Percentiles rank a stretch among this genome's conserved stretches.
These are phyloP conservation scores for Magnolia officinalis DNA, from an alignment of 164 flowering plant species.

Conservation along the genomic window DNA sequence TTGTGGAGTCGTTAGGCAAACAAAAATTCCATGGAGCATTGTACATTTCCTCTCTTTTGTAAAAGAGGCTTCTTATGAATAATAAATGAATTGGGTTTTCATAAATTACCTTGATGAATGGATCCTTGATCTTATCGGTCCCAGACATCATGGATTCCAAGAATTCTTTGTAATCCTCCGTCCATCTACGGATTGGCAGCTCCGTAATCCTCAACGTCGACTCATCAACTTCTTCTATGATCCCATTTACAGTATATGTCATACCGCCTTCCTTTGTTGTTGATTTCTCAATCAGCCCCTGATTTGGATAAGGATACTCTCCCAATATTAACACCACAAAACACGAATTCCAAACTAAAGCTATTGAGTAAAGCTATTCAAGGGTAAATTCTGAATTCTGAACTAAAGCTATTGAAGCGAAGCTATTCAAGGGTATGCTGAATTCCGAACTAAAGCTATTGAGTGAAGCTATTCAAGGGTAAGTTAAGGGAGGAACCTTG, in stretches of 20 bases:
- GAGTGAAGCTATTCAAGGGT: no score
- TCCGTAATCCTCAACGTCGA: conserved; percentile 68
- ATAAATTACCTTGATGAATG: conserved; percentile 61
- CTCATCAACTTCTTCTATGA: conserved; percentile 64
- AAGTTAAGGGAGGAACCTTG: conserved; percentile 11
- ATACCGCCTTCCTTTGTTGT: conserved; percentile 51
- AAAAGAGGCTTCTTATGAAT: no score
- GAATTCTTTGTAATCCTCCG: conserved; percentile 80
- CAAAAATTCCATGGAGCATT: no score
- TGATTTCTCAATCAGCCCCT: conserved; percentile 71
- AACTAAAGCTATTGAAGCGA: neutral
- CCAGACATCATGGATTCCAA: conserved; percentile 51
- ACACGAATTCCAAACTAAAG: neutral
- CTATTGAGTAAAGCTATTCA: no score
- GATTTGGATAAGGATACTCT: neutral
- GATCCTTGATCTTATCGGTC: conserved; percentile 58
- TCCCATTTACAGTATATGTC: conserved; percentile 63
- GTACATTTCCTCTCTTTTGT: no score
- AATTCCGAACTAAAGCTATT: neutral
- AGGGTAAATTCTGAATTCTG: no score
- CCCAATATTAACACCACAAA: neutral
- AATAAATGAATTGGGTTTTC: no score
- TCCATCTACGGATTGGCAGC: conserved; percentile 85
- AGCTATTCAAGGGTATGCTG: neutral
- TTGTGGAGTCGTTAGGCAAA: no score